Base-by-base conservation (phyloP, 2,329 filamentous ascomycete species). In the Zalaria obscura region DNA sequence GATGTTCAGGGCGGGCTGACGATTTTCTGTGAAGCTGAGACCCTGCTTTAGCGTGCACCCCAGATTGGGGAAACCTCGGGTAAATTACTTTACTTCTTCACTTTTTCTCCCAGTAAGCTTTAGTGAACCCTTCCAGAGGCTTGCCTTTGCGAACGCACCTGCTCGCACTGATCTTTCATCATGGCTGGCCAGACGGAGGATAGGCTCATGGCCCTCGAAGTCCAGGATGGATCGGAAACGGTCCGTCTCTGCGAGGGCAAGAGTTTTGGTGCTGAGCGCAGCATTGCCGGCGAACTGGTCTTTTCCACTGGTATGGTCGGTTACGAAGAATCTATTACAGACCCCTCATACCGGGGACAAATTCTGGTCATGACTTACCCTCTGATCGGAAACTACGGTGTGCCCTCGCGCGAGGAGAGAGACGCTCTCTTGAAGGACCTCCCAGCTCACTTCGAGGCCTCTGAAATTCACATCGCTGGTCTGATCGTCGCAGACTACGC, bases 291-390 rank as follows among this genome's bases (percentile, higher is more conserved):
- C 63, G 91, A 98, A 72, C 73, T 98, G 61, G 91, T 98, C 66
- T 98, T 98, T 70, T 89, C 96, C 74, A 98, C 91, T 44, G 91
- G 91, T 65, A 94, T 96, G 88, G 91, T 96, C 54, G 91, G 91
- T 58, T 98, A 98, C 62, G 88, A 91, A 35, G 91, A 98, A 71
- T 93, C 82, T 38, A 73, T 91, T 54, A 89, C 84, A 46, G 84
- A 91, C 59, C 84, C 84, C 51, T 89, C 84, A 39, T 89, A 91
- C 65, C 80, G 83, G 39, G 84, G 84, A 47, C 89, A 98, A 68
- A 94, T 98, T 54, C 75, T 98, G 53, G 88, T 96, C 64, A 79
- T 96, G 56, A 98, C 89, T 41, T 95, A 94, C 63, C 91, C 89
- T 45, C 72, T 96, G 33, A 83, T 94, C 45, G 89, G 89, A 62